These are phyloP conservation scores for Phialophora tarda DNA, from an alignment of 2,329 filamentous ascomycete species.

Conservation along the genomic window DNA sequence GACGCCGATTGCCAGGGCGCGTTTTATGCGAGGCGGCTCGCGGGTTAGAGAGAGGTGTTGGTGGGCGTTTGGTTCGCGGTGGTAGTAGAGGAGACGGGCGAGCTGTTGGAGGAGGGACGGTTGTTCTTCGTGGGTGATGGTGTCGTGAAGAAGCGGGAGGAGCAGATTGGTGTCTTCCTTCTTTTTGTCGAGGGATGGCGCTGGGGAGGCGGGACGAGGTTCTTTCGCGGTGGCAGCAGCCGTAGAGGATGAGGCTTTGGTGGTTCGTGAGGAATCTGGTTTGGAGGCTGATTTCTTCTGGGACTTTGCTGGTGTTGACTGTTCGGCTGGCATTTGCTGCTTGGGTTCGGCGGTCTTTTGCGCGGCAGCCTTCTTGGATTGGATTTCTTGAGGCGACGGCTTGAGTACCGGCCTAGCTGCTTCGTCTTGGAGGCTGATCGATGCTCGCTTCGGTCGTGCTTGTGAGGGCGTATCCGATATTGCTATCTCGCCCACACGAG, in stretches of 20 bases:
- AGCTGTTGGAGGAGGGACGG: constrained; percentile 70
- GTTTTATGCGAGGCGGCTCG: constrained; percentile 74
- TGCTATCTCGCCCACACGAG: constrained; percentile 38
- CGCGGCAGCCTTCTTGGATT: constrained; percentile 22
- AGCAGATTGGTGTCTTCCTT: constrained; percentile 53
- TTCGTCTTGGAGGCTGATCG: constrained; percentile 39
- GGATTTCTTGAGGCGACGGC: constrained; percentile 11
- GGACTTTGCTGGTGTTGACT: constrained; percentile 32
- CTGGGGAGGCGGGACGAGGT: constrained; percentile 35
- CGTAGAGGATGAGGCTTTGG: constrained; percentile 31
- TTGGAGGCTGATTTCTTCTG: constrained; percentile 44
- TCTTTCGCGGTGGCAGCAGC: constrained; percentile 6
- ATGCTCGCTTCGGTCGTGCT: constrained; percentile 41
- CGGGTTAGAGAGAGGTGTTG: constrained; percentile 75
- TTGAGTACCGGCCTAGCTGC: constrained; percentile 21
- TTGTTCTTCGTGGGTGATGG: constrained; percentile 51
- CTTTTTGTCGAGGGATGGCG: constrained; percentile 37
- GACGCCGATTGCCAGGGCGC: constrained; percentile 88
- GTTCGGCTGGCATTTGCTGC: constrained; percentile 5
- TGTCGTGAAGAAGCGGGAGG: constrained; percentile 55
- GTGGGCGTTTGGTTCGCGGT: constrained; percentile 61
- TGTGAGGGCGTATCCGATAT: constrained; percentile 38
- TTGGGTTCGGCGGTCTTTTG: constrained; percentile 23
- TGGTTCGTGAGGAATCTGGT: constrained; percentile 30
- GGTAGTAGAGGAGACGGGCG: constrained; percentile 51